Evolutionary conservation across 2,329 filamentous ascomycete genomes (phyloP), one percentile per base, ranked within the genome.

Genomic region (Didymella pomorum): DNA sequence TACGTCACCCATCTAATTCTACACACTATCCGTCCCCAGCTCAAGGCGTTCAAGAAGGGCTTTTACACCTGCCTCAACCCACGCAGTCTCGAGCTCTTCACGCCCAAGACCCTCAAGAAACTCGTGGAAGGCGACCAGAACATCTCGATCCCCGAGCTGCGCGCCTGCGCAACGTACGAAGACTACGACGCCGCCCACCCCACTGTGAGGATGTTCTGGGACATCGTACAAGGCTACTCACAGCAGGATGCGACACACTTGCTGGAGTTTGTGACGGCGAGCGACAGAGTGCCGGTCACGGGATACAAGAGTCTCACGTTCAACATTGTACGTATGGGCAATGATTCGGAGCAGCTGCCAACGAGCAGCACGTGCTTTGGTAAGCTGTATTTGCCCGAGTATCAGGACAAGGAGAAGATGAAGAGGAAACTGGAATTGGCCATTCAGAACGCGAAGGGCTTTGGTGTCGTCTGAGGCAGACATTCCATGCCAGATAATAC

Each of bases 301-400:
- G 95, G 95, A 2, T 87, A 93, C 71, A 85, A 86, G 62, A 92
- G 90, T 67, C 80, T 98, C 45, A 88, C 90, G 70, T 98, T 98
- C 76, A 86, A 91, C 14, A 84, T 99, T 42, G 90, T 94, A 76
- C 87, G 86, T 69, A 92, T 93, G 31, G 67, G 71, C 87, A 91
- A 16, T 82, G 87, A 84, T 60, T 83, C 84, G 65, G 76, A 81
- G 61, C 80, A 65, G 74, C 71, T 99, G 67, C 95, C 95, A 3
- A 96, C 90, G 5, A 94, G 92, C 61, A 89, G 93, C 70, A 99
- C 95, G 0, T 99, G 95, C 77, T 98, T 97, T 79, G 92, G 94
- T 1, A 93, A 91, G 46, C 78, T 99, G 44, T 79, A 96, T 64
- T 76, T 99, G 61, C 95, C 95, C 1, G 89, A 93, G 77, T 99